Evolutionary conservation across 768 basidiomycete genomes (phyloP), one percentile per base, ranked within the genome.

Genomic region (Panellus pusillus): DNA sequence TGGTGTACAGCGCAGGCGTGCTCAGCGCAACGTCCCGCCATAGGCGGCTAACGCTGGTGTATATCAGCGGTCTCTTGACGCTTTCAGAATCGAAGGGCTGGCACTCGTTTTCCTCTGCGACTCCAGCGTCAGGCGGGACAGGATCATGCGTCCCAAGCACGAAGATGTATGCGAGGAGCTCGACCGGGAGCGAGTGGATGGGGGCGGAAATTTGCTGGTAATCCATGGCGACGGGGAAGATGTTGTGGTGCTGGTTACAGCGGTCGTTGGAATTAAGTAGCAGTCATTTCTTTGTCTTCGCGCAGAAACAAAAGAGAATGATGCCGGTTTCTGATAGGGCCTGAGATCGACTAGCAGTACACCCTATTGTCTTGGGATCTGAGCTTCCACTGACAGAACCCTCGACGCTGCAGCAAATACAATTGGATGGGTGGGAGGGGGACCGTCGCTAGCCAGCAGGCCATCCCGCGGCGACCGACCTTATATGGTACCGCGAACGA

Each of bases 141-240:
- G 58, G 40, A 31, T 67, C 61, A 51, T 77, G 75, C 1, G 73
- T 72, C n/a, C 71, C 75, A 44, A 84, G 70, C 13, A 67, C 58
- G 61, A 86, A 83, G 53, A 86, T 78, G 47, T 79, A 74, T 0
- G 82, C 76, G 27, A 85, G 72, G 6, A 84, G 72, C 66, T 85
- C 83, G 31, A 78, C 74, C 8, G 84, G 83, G 20, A 85, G 76
- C 19, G 56, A 65, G 58, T 70, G 61, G 48, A 81, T 74, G 3
- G 74, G 71, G 13, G 69, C 1, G 38, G 20, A 13, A 44, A 19
- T 17, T 39, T 37, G 54, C 27, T 17, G 48, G 48, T 40, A 50
- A 52, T 40, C 18, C 56, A 61, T 61, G 28, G n/a, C 51, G 50
- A 38, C 24, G 17, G 44, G 36, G n/a, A 40, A 47, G 40, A 20